Evolutionary conservation across 2,329 filamentous ascomycete species (phyloP), one percentile per base, ranked within the genome.

Genomic region (Tolypocladium cylindrosporum): DNA sequence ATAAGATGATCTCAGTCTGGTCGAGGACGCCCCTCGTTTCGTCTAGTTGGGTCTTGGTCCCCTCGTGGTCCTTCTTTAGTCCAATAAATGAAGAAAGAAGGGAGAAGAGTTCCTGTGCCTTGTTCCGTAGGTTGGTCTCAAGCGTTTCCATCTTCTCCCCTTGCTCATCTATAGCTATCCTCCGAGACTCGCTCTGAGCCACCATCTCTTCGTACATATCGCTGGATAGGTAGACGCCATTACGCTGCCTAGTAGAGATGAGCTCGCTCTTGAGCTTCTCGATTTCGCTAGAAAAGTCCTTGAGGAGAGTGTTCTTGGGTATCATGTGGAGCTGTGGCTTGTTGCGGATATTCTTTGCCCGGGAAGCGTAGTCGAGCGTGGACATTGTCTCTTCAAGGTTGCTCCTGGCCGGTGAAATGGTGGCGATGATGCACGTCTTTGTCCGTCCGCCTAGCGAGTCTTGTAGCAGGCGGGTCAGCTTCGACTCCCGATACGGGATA

Each of bases 391-490:
- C 94, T 68, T 99, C 94, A 1, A 99, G 79, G 66, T 97, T 99
- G 73, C 88, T 92, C 72, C 94, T 95, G 8, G 92, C 91, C 1
- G 94, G 92, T 2, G 94, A 97, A 42, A 99, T 83, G 0, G 94
- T 99, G 8, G 94, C 94, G 68, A 99, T 97, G 64, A 99, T 99
- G 76, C 94, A 99, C 0, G 94, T 99, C 71, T 99, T 99, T 1
- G 27, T 31, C 27, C 27, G 27, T 31, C 27, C 27, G 6, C 27
- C 27, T 31, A 31, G 27, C 27, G 27, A 31, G 27, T 31, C 27
- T 31, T 31, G 27, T 31, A 31, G 27, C 27, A 31, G 27, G 27
- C 27, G 27, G 27, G 27, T 31, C 6, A 31, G 27, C 27, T 31
- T 31, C 27, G 27, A 31, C 27, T 31, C 27, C 27, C 27, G 27